Percentiles rank a stretch among this genome's conserved stretches.
phyloP scores from a whole-genome alignment of 2,329 filamentous ascomycete species.

The Paracoccidioides brasiliensis region DNA sequence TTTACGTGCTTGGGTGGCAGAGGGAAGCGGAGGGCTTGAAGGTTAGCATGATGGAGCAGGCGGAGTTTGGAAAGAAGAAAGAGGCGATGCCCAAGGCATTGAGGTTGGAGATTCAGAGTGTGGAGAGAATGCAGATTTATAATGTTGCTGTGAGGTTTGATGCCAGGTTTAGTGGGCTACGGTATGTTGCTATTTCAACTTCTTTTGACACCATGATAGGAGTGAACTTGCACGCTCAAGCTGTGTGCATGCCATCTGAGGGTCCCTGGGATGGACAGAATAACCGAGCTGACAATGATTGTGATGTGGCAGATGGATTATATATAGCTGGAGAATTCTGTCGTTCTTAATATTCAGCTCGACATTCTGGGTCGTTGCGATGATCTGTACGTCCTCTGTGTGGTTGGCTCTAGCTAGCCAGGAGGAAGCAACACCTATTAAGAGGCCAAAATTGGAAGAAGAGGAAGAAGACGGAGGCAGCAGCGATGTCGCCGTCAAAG shows the following conservation, averaged over 20 bases:
- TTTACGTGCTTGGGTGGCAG: slow-evolving; percentile 54
- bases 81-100: slow-evolving; percentile 41
- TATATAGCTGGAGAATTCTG: slow-evolving; percentile 68
- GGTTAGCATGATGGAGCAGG: slow-evolving; percentile 59
- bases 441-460: slow-evolving; percentile 11
- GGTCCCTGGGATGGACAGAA: no score
- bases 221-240: neutral
- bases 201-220: neutral
- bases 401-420: slow-evolving; percentile 46
- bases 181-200: slow-evolving; percentile 35
- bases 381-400: slow-evolving; percentile 50
- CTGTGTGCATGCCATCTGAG: neutral
- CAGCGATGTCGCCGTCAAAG: slow-evolving; percentile 13
- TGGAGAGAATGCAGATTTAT: slow-evolving; percentile 64
- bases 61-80: slow-evolving; percentile 48
- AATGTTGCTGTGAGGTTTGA: slow-evolving; percentile 52
- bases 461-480: slow-evolving; percentile 3
- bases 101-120: slow-evolving; percentile 57
- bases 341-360: slow-evolving; percentile 56
- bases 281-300: neutral
- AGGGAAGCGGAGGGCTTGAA: slow-evolving; percentile 51
- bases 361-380: slow-evolving; percentile 64
- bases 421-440: neutral
- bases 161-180: slow-evolving; percentile 61
- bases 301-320: slow-evolving; percentile 48